Base-by-base conservation (phyloP, 176 grass and related monocot species). In the Secale cereale region DNA sequence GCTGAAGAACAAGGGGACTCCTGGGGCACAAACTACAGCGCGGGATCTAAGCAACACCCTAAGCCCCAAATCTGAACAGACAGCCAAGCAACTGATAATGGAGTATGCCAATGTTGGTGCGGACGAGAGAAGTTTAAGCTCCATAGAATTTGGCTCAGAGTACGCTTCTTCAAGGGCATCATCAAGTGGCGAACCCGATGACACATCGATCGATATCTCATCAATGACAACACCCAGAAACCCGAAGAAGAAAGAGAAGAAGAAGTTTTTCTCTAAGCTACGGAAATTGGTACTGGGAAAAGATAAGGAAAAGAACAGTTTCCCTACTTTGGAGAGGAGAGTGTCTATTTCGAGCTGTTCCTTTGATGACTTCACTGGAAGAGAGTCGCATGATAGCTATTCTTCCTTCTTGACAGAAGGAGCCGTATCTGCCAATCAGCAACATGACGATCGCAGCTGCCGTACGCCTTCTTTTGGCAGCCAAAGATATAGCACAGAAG, bases 21-120 rank as follows among this genome's bases (percentile, higher is more conserved):
- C 78, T 74, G 74, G 3, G 89, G 91, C 16, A 96, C 71, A 96
- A 76, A 91, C 85, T 33, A 61, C 87, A 60, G 97, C 97, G 1
- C 79, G 87, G 63, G 93, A 96, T 83, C 91, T 99, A 37, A 99
- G 88, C 86, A 94, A 89, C 81, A 94, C 84, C 74, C 25, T 94
- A 68, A 99, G 93, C 46, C 93, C 93, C 23, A 89, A 85, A 70
- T 99, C 97, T 35, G 89, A 96, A 85, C 48, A 91, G 79, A 99
- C 79, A 70, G 97, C 97, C 31, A 99, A 99, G 74, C 93, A 99
- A 82, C 85, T 99, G 63, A 96, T 99, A 90, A 75, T 92, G 59
- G 91, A 99, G 57, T 99, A 99, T 65, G 91, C 87, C 19, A 92
- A 96, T 80, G 81, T 56, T 4, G 87, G 81, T 80, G 86, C 28